These are phyloP conservation scores for Saturnispora besseyi DNA, from an alignment of 805 yeast genomes.

Conservation along the genomic window DNA sequence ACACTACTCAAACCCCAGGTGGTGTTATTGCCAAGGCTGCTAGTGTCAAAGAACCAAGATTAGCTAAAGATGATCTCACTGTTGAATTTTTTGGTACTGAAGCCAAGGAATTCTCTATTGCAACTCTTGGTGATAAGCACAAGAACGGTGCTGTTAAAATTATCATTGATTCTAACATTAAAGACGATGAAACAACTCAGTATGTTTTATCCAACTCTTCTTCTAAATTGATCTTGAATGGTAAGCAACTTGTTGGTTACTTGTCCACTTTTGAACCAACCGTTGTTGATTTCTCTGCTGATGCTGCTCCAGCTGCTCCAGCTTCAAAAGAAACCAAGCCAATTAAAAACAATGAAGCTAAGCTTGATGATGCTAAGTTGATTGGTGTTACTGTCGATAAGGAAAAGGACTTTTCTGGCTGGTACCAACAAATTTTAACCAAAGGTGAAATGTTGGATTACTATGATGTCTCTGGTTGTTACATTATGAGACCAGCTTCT, in stretches of 20 bases:
- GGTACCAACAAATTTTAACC: slow-evolving; percentile 95
- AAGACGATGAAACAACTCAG: slow-evolving; percentile 29
- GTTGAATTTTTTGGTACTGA: slow-evolving; percentile 47
- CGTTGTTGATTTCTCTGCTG: slow-evolving; percentile 45
- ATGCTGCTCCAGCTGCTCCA: slow-evolving; percentile 33
- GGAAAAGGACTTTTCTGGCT: slow-evolving; percentile 82
- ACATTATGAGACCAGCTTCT: slow-evolving; percentile 93
- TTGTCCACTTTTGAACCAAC: slow-evolving; percentile 44
- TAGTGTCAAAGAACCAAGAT: slow-evolving; percentile 72
- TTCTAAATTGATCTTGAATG: slow-evolving; percentile 42
- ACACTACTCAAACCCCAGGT: slow-evolving; percentile 61
- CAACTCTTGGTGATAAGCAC: slow-evolving; percentile 37
- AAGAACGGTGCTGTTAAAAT: slow-evolving; percentile 50
- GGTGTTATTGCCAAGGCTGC: slow-evolving; percentile 56
- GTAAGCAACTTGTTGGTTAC: slow-evolving; percentile 37
- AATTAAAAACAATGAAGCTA: slow-evolving; percentile 34
- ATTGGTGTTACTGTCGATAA: slow-evolving; percentile 96
- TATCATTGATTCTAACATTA: slow-evolving; percentile 45
- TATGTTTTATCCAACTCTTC: slow-evolving; percentile 43
- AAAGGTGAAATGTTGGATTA: slow-evolving; percentile 98
- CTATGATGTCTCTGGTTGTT: slow-evolving; percentile 98
- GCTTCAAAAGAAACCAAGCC: slow-evolving; percentile 19
- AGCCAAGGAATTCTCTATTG: slow-evolving; percentile 56
- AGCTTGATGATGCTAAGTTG: slow-evolving; percentile 75
- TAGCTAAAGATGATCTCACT: slow-evolving; percentile 77